A percentile compares a stretch with the other conserved stretches of the same genome.
phyloP scores from a whole-genome alignment of 169 alveolate species.

The Besnoitia besnoiti region DNA sequence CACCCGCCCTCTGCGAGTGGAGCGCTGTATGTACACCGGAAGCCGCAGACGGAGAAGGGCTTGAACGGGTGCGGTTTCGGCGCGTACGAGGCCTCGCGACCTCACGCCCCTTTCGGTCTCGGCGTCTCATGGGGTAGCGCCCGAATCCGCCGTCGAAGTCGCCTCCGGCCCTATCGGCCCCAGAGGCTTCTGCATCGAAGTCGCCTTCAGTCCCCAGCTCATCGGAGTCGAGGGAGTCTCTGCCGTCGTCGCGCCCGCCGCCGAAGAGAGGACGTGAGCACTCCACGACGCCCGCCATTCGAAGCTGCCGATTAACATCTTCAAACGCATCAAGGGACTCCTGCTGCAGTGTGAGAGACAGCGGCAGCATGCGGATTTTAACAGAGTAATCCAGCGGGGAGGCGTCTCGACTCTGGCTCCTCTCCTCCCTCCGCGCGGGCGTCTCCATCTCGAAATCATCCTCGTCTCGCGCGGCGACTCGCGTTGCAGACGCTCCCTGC shows the following conservation, averaged over 20 bases:
- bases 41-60: too few species aligned
- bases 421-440: background rate
- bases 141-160: too few species aligned
- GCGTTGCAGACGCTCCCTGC: too few species aligned
- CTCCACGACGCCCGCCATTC: background rate
- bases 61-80: too few species aligned
- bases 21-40: too few species aligned
- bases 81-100: too few species aligned
- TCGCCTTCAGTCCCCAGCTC: background rate
- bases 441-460: background rate
- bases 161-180: background rate
- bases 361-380: conserved; percentile 15
- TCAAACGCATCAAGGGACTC: conserved; percentile 16
- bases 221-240: too few species aligned
- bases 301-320: background rate
- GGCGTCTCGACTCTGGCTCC: background rate
- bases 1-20: too few species aligned
- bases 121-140: too few species aligned
- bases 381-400: background rate
- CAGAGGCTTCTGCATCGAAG: background rate
- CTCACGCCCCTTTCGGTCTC: too few species aligned
- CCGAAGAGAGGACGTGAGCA: background rate
- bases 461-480: too few species aligned
- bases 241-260: background rate
- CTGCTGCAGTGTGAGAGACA: conserved; percentile 4